Evolutionary conservation across 2,329 filamentous ascomycete species (phyloP).

Genomic region (Annulohypoxylon truncatum): DNA sequence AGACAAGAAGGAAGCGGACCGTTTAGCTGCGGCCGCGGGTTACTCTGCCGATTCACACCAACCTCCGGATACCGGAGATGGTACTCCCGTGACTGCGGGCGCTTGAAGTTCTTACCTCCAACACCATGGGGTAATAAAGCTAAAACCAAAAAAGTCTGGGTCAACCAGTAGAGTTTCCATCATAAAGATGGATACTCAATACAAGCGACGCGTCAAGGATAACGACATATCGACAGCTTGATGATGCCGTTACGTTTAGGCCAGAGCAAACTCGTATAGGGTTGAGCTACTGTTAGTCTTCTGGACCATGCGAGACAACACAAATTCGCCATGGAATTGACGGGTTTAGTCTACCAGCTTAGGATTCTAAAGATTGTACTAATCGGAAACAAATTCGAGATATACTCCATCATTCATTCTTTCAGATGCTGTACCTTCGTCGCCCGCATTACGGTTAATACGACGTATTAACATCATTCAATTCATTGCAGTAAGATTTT

Average conservation of each 20-base stretch:
- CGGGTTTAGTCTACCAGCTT: conserved; percentile 27
- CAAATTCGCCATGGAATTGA: conserved; percentile 23
- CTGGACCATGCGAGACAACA: conserved; percentile 36
- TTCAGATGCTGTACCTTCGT: background rate
- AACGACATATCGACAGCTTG: conserved; percentile 14
- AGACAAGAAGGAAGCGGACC: conserved; percentile 81
- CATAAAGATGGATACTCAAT: conserved; percentile 10
- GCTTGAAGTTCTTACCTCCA: conserved; percentile 25
- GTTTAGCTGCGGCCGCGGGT: conserved; percentile 56
- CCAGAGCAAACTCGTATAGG: conserved; percentile 12
- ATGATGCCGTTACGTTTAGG: conserved; percentile 20
- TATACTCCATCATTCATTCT: background rate
- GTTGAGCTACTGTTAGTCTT: conserved; percentile 36
- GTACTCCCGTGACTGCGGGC: conserved; percentile 33
- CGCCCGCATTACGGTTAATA: background rate
- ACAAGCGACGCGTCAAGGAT: conserved; percentile 35
- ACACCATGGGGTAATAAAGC: conserved; percentile 1
- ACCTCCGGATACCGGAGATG: conserved; percentile 55
- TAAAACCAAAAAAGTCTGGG: conserved; percentile 10
- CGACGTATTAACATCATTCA: conserved; percentile 1
- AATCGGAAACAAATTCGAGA: conserved; percentile 23
- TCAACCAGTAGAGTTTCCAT: conserved; percentile 14
- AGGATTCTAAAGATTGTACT: conserved; percentile 34
- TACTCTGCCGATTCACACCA: conserved; percentile 53
- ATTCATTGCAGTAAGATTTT: background rate